Conservation (phyloP, 2,329 filamentous ascomycete species). For the Knufia fluminis region DNA sequence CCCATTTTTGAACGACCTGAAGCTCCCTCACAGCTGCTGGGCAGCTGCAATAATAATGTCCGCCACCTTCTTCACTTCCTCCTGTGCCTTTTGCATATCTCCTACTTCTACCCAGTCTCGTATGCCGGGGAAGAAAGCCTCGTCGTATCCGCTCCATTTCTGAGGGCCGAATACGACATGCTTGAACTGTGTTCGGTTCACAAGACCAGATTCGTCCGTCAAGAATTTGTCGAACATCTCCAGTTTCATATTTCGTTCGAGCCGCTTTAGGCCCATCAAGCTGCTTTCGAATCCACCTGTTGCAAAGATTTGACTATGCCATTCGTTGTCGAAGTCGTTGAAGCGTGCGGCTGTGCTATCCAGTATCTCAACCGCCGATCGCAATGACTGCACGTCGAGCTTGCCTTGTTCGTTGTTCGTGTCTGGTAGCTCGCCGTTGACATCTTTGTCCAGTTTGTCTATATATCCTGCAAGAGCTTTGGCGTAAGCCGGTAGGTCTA, state of each 20-base stretch:
- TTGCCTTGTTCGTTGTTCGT: constrained; percentile 24
- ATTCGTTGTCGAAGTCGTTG: constrained; percentile 63
- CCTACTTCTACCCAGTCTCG: constrained; percentile 65
- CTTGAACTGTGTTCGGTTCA: constrained; percentile 81
- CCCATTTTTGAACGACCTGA: background rate
- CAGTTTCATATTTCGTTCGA: constrained; percentile 71
- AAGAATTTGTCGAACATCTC: constrained; percentile 72
- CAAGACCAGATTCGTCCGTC: constrained; percentile 51
- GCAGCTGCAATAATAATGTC: constrained; percentile 33
- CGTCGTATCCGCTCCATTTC: constrained; percentile 61
- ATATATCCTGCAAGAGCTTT: constrained; percentile 55
- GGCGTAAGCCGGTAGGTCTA: constrained; percentile 69
- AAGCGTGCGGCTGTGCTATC: constrained; percentile 55
- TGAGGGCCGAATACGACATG: constrained; percentile 83
- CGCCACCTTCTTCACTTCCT: constrained; percentile 63
- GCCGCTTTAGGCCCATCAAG: constrained; percentile 56
- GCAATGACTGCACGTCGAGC: constrained; percentile 51
- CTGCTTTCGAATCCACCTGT: constrained; percentile 68
- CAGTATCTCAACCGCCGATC: constrained; percentile 54
- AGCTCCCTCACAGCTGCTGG: background rate
- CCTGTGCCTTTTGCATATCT: constrained; percentile 61
- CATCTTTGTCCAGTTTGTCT: constrained; percentile 57
- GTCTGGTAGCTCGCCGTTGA: constrained; percentile 38
- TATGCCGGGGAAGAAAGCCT: constrained; percentile 70
- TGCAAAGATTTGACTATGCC: constrained; percentile 63